Percentiles rank a stretch among this genome's conserved stretches.
Conservation (phyloP, 2,329 filamentous ascomycete genomes). For the Basipetospora chlamydospora region DNA sequence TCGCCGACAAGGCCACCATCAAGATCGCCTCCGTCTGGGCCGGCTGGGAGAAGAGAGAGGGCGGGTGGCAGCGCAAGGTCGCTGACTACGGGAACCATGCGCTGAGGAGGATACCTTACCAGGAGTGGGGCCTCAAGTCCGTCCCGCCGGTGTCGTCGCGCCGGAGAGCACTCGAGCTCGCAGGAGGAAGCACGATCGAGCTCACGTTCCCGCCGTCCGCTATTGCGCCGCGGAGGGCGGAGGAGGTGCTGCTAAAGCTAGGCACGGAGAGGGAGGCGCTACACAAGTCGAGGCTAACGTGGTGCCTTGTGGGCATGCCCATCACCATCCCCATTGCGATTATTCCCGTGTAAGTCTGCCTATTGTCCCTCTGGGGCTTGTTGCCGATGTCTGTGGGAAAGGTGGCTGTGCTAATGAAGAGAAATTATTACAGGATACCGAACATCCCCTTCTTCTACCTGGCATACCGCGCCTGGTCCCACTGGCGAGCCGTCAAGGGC, state of each 20-base stretch:
- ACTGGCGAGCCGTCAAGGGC: constrained; percentile 75
- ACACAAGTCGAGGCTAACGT: constrained; percentile 63
- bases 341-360: constrained; percentile 59
- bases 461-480: constrained; percentile 78
- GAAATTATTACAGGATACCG: constrained; percentile 50
- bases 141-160: constrained; percentile 66
- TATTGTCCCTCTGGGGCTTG: constrained; percentile 1
- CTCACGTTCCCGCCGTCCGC: constrained; percentile 63
- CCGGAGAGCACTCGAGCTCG: constrained; percentile 46
- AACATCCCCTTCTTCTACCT: constrained; percentile 97
- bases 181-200: constrained; percentile 50
- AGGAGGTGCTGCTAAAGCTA: constrained; percentile 50
- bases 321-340: constrained; percentile 70
- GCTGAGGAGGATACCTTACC: constrained; percentile 77
- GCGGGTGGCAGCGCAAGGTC: constrained; percentile 77
- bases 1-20: constrained; percentile 51
- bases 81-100: constrained; percentile 77
- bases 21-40: constrained; percentile 70
- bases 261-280: constrained; percentile 68
- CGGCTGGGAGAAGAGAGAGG: constrained; percentile 70
- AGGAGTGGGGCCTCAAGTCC: constrained; percentile 97
- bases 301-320: constrained; percentile 72
- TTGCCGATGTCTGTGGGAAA: not conserved
- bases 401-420: too few species aligned
- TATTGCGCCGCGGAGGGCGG: constrained; percentile 49